Percentiles rank a stretch among this genome's conserved stretches.
These are phyloP conservation scores for Trypanosoma scelopori DNA, from an alignment of 208 protist species.

Conservation along the genomic window DNA sequence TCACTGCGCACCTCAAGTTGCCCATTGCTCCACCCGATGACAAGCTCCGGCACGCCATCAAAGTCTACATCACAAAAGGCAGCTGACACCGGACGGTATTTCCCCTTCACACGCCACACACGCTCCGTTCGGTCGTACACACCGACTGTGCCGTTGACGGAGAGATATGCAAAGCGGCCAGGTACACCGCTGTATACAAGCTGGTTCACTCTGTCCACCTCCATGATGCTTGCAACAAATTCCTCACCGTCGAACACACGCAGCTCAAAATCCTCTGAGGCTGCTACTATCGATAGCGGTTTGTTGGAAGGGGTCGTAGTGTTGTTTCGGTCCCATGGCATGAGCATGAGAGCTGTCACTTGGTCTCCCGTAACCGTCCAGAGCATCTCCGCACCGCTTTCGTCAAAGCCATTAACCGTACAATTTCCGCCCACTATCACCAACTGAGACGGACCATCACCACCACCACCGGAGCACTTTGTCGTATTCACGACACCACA, in stretches of 20 bases:
- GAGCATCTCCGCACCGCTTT: slow-evolving; percentile 83
- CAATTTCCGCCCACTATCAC: slow-evolving; percentile 94
- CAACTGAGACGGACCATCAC: slow-evolving; percentile 32
- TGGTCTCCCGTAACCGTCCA: slow-evolving; percentile 96
- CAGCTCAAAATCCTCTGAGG: slow-evolving; percentile 93
- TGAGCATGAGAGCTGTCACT: slow-evolving; percentile 82
- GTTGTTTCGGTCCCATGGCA: slow-evolving; percentile 48
- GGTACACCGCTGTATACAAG: slow-evolving; percentile 39
- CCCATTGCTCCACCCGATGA: slow-evolving; percentile 89
- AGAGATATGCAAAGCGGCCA: slow-evolving; percentile 86
- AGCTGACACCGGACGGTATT: slow-evolving; percentile 72
- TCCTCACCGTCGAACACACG: slow-evolving; percentile 92
- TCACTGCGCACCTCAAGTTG: slow-evolving; percentile 86
- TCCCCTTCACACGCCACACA: slow-evolving; percentile 88
- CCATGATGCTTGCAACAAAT: slow-evolving; percentile 69
- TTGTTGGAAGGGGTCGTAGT: slow-evolving; percentile 12
- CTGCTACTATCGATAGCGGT: slow-evolving; percentile 74
- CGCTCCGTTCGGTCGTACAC: slow-evolving; percentile 82
- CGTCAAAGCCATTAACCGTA: slow-evolving; percentile 93
- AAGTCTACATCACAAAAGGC: slow-evolving; percentile 91
- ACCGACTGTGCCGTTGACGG: slow-evolving; percentile 93
- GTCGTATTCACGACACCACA: slow-evolving; percentile 59
- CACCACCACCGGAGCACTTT: slow-evolving; percentile 6
- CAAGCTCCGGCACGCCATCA: slow-evolving; percentile 91
- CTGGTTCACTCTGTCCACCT: slow-evolving; percentile 81